These are phyloP conservation scores for Rheum nobile DNA, from an alignment of 148 eudicot species.

Conservation along the genomic window DNA sequence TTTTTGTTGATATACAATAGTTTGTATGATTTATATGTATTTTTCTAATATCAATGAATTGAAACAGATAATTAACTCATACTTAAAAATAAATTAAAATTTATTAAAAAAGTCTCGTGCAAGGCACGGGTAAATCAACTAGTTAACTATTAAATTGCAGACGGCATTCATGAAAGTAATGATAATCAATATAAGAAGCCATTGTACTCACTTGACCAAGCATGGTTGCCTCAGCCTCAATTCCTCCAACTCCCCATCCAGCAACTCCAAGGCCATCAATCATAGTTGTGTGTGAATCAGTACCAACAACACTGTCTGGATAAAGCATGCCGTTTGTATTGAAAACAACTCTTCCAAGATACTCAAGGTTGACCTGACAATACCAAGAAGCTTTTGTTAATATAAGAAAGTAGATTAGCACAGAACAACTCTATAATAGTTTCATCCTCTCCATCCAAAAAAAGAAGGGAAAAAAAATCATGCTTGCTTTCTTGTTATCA, in stretches of 20 bases:
- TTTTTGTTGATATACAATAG: too few species aligned
- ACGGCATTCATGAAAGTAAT: neutral
- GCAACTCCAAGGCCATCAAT: constrained; percentile 95
- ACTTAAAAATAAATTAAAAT: too few species aligned
- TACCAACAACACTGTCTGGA: constrained; percentile 97
- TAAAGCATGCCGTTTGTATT: constrained; percentile 72
- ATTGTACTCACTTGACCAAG: constrained; percentile 87
- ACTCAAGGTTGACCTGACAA: constrained; percentile 81
- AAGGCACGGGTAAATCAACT: too few species aligned
- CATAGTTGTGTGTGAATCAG: constrained; percentile 98
- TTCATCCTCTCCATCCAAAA: neutral
- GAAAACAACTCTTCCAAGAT: constrained; percentile 94
- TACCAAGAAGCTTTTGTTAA: neutral
- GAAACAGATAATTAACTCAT: too few species aligned
- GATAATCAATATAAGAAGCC: too few species aligned
- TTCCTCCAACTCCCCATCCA: constrained; percentile 99
- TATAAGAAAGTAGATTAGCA: too few species aligned
- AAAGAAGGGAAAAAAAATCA: too few species aligned
- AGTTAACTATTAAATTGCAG: neutral
- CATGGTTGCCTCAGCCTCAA: constrained; percentile 95
- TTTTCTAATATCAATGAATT: too few species aligned
- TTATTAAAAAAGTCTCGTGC: too few species aligned
- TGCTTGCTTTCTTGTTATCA: too few species aligned
- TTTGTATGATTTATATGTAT: too few species aligned
- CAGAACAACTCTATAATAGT: too few species aligned